Evolutionary conservation across 495 filamentous ascomycete species (phyloP).

Genomic region (Saxophila tyrrhenica): DNA sequence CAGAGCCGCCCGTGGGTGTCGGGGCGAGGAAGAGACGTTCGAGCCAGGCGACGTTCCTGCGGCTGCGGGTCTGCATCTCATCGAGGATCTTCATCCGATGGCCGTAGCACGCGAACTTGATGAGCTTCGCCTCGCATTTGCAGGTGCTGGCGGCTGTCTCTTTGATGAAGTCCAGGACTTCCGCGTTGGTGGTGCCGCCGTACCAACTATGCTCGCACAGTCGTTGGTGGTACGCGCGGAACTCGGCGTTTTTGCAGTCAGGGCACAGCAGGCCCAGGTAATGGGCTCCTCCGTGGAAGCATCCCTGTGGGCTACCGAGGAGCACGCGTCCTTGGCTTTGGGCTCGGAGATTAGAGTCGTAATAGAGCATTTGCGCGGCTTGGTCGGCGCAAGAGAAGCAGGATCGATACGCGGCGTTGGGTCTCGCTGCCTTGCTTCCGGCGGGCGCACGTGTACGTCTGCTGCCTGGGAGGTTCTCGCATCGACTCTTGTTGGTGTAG

Average conservation of each 20-base stretch:
- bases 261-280: background rate
- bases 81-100: background rate
- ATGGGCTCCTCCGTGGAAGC: background rate
- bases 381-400: background rate
- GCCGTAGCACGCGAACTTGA: background rate
- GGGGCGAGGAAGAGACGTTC: background rate
- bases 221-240: background rate
- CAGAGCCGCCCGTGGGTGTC: too few relatives aligned
- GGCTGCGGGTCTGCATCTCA: background rate
- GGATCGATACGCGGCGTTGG: background rate
- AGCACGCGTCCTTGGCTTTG: background rate
- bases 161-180: background rate
- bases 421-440: too few relatives aligned
- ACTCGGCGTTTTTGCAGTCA: background rate
- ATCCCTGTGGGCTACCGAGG: too few relatives aligned
- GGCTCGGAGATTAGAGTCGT: background rate
- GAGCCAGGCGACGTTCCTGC: background rate
- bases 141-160: background rate
- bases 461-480: background rate
- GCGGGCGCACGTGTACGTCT: too few relatives aligned
- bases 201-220: background rate
- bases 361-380: background rate
- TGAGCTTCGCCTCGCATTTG: background rate
- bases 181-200: background rate
- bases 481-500: background rate